These are phyloP conservation scores for Quercus aquifolioides DNA, from an alignment of 306 rosid species.

Conservation along the genomic window DNA sequence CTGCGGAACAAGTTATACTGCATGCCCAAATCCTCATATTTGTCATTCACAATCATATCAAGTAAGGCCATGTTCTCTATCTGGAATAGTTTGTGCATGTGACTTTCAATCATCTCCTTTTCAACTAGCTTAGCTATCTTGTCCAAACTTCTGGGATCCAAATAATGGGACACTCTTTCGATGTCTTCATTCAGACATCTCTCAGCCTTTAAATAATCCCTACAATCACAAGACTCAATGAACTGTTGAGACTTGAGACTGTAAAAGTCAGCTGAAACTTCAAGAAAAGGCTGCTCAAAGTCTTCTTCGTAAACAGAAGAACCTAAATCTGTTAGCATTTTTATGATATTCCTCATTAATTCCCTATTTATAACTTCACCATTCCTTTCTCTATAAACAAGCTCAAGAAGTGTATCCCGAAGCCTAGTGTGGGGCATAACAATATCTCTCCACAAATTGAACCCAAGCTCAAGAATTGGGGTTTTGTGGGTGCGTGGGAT, in stretches of 20 bases:
- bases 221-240: conserved; percentile 52
- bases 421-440: conserved; percentile 49
- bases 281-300: conserved; percentile 49
- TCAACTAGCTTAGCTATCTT: conserved; percentile 45
- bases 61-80: conserved; percentile 55
- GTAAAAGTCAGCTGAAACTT: conserved; percentile 45
- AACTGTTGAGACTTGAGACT: conserved; percentile 48
- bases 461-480: conserved; percentile 56
- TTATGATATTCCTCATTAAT: conserved; percentile 48
- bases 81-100: conserved; percentile 41
- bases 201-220: conserved; percentile 54
- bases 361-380: conserved; percentile 52
- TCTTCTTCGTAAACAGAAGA: conserved; percentile 40
- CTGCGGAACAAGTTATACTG: conserved; percentile 45
- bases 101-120: conserved; percentile 48
- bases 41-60: conserved; percentile 46
- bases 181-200: conserved; percentile 49
- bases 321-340: conserved; percentile 56
- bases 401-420: conserved; percentile 48
- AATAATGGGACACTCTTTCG: conserved; percentile 49
- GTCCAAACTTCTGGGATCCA: conserved; percentile 45
- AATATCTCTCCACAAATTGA: conserved; percentile 56
- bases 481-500: conserved; percentile 50
- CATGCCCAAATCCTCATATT: conserved; percentile 49
- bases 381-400: conserved; percentile 45